Evolutionary conservation across 805 yeast species (phyloP), one percentile per base, ranked within the genome.

Genomic region (Suhomyces sp.): DNA sequence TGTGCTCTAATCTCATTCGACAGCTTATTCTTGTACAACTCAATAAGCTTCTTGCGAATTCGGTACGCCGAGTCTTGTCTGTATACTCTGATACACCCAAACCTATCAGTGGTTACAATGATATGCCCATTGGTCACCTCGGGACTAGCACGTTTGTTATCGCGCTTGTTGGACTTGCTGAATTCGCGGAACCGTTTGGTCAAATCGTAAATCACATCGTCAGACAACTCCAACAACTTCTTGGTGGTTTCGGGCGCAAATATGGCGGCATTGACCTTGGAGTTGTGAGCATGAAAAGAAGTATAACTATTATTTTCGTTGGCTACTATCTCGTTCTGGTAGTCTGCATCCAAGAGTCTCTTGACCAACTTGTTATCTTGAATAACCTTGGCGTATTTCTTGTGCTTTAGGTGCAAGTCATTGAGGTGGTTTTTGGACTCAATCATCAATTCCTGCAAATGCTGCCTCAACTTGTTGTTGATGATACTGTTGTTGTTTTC

Each of bases 191-290:
- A 69, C 33, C 74, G 56, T 48, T 61, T 68, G 15, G 63, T 60
- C 49, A 88, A 65, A 55, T 89, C 96, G 67, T 80, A 90, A 5
- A 92, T 82, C 8, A 88, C 82, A 67, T 91, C 97, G 62, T 88
- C 88, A 1, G 96, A 86, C 41, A 85, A 71, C 46, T 87, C 85
- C 41, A 92, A 67, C 12, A 86, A 71, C 56, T 82, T 84, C 47
- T 81, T 75, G 0, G 96, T 87, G 4, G 75, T 74, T 17, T 80
- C 71, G 0, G 97, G 97, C 0, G 96, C 97, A 69, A 90, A 82
- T 0, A 83, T 61, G 0, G 96, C 92, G 38, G 81, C 83, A 42
- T 93, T 91, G 33, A 90, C 88, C 35, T 82, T 79, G 0, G 85
- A 72, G 62, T 83, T 84, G 67, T 88, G 91, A 0, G 94, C 90